phyloP scores from a whole-genome alignment of 805 yeast species.

The Candida quercuum region DNA sequence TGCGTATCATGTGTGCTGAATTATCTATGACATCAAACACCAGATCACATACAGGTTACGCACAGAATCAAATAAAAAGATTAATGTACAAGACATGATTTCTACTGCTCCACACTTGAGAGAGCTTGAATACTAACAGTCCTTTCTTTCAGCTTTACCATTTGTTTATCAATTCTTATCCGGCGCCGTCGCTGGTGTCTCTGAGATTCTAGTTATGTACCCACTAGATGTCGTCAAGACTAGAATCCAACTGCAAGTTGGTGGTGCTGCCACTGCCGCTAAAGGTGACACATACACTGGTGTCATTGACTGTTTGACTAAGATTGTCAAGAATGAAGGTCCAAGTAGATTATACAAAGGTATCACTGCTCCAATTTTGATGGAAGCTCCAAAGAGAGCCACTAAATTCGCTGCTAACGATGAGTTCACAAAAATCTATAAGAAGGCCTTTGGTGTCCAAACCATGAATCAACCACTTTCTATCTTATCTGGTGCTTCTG shows the following conservation, averaged over 20 bases:
- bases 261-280: slow-evolving; percentile 31
- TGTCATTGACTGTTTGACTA: slow-evolving; percentile 75
- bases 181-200: slow-evolving; percentile 96
- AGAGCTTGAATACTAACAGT: no score
- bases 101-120: no score
- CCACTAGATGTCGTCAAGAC: slow-evolving; percentile 97
- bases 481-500: slow-evolving; percentile 92
- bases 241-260: slow-evolving; percentile 83
- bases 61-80: no score
- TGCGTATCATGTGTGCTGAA: no score
- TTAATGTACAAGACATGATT: no score
- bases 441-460: slow-evolving; percentile 59
- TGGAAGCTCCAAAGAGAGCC: slow-evolving; percentile 99
- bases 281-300: slow-evolving; percentile 59
- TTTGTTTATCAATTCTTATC: slow-evolving; percentile 85
- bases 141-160: slow-evolving; percentile 53
- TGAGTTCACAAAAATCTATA: slow-evolving; percentile 87
- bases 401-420: slow-evolving; percentile 98
- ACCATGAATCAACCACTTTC: slow-evolving; percentile 79
- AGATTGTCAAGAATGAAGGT: slow-evolving; percentile 86
- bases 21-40: no score
- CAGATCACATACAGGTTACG: no score
- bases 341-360: slow-evolving; percentile 82
- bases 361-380: slow-evolving; percentile 89
- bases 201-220: slow-evolving; percentile 92